A percentile compares a stretch with the other conserved stretches of the same genome.
phyloP scores from a whole-genome alignment of 2,329 filamentous ascomycete genomes.

The Trichoderma atroviride region DNA sequence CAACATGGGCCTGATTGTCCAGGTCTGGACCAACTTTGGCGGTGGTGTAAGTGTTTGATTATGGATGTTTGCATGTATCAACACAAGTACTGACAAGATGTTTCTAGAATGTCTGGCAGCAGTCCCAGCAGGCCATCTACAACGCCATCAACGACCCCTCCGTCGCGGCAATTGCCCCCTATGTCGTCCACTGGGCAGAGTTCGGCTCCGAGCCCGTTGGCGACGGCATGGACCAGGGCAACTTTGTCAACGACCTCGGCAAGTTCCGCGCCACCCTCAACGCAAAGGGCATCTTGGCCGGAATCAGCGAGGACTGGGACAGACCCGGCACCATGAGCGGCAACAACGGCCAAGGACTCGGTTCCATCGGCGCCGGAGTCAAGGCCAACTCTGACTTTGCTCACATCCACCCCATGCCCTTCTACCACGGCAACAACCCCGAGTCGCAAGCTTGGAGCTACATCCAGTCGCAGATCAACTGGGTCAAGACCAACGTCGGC shows the following conservation, averaged over 20 bases:
- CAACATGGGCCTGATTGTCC: conserved; percentile 31
- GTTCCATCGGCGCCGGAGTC: conserved; percentile 28
- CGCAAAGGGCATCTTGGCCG: conserved; percentile 26
- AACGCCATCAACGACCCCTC: conserved; percentile 29
- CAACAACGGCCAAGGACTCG: conserved; percentile 23
- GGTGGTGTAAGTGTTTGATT: conserved; percentile 27
- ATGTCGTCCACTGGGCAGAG: conserved; percentile 31
- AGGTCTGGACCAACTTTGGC: conserved; percentile 33
- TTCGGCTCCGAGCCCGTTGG: conserved; percentile 33
- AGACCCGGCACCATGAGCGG: conserved; percentile 29
- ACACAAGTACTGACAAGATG: neutral
- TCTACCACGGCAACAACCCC: conserved; percentile 29
- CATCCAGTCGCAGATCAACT: conserved; percentile 29
- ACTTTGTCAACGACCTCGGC: conserved; percentile 30
- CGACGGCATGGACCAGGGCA: conserved; percentile 31
- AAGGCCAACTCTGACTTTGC: conserved; percentile 30
- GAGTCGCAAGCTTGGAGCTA: conserved; percentile 29
- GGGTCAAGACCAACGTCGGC: conserved; percentile 28
- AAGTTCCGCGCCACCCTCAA: conserved; percentile 29
- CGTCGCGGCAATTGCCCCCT: conserved; percentile 28
- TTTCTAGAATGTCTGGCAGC: conserved; percentile 28
- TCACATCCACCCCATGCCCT: conserved; percentile 33
- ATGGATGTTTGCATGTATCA: no score
- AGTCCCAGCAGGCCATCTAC: conserved; percentile 31
- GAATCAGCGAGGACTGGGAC: conserved; percentile 33